phyloP scores from a whole-genome alignment of 148 eudicot genomes.

The Vaccinium vitisidaea region DNA sequence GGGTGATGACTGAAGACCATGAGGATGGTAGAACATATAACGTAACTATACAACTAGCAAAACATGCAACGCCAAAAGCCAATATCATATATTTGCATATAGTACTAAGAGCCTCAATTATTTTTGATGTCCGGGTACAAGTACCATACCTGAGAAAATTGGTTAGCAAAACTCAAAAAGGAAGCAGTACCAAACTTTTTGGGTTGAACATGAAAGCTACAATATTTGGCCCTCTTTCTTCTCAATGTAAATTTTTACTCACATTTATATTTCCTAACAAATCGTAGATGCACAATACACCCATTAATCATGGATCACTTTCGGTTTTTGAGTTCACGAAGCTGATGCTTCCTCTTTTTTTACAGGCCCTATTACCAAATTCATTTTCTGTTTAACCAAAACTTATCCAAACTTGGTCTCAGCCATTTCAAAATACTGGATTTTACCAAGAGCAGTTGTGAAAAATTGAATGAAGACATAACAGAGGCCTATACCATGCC shows the following conservation, averaged over 20 bases:
- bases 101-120: neutral
- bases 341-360: neutral
- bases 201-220: neutral
- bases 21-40: too few species aligned
- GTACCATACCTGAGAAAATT: neutral
- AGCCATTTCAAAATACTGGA: neutral
- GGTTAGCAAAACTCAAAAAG: neutral
- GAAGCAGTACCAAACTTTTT: neutral
- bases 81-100: conserved; percentile 64
- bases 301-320: neutral
- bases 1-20: too few species aligned
- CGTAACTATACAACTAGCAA: too few species aligned
- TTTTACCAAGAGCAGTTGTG: too few species aligned
- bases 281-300: neutral
- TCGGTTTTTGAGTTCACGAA: neutral
- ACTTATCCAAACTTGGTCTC: conserved; percentile 31
- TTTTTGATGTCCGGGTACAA: neutral
- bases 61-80: conserved; percentile 66
- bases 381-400: neutral
- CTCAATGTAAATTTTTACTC: neutral
- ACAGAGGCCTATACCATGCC: neutral
- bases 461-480: neutral
- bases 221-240: neutral
- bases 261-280: neutral
- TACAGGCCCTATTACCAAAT: neutral